Conservation (phyloP, 306 rosid species). For the Alnus rubra region DNA sequence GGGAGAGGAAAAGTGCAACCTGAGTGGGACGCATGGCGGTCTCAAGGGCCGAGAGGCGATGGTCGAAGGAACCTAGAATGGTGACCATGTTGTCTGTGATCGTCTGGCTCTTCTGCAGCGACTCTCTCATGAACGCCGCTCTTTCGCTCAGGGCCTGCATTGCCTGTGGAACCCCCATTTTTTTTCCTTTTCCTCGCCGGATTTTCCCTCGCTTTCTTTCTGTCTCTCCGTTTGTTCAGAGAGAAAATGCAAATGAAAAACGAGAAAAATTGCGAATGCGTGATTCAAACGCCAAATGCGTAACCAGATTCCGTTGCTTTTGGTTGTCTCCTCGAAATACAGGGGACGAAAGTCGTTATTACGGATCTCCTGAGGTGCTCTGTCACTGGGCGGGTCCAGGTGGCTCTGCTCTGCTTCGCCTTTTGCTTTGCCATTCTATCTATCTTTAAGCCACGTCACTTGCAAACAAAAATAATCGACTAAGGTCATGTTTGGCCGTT, state of each 20-base stretch:
- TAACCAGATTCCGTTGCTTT: conserved; percentile 18
- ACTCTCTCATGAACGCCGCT: conserved; percentile 62
- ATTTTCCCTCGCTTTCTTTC: conserved; percentile 27
- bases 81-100: conserved; percentile 81
- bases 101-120: conserved; percentile 75
- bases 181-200: background rate
- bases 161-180: conserved; percentile 58
- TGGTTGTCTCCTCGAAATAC: conserved; percentile 23
- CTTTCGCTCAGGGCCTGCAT: conserved; percentile 64
- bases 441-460: background rate
- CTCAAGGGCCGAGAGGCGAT: conserved; percentile 92
- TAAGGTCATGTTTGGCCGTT: no score
- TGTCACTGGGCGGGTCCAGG: background rate
- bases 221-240: conserved; percentile 20
- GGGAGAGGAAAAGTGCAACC: conserved; percentile 35
- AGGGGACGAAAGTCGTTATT: conserved; percentile 14
- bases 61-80: conserved; percentile 93
- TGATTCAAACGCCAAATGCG: conserved; percentile 13
- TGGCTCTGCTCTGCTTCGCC: conserved; percentile 3
- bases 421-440: background rate
- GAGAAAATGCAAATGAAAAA: conserved; percentile 19
- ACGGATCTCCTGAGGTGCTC: background rate
- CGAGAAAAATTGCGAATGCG: conserved; percentile 5
- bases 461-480: no score
- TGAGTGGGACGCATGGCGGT: conserved; percentile 99